A percentile compares a stretch with the other conserved stretches of the same genome.
These are phyloP conservation scores for Talaromyces wortmannii DNA, from an alignment of 495 filamentous ascomycete species.

Conservation along the genomic window DNA sequence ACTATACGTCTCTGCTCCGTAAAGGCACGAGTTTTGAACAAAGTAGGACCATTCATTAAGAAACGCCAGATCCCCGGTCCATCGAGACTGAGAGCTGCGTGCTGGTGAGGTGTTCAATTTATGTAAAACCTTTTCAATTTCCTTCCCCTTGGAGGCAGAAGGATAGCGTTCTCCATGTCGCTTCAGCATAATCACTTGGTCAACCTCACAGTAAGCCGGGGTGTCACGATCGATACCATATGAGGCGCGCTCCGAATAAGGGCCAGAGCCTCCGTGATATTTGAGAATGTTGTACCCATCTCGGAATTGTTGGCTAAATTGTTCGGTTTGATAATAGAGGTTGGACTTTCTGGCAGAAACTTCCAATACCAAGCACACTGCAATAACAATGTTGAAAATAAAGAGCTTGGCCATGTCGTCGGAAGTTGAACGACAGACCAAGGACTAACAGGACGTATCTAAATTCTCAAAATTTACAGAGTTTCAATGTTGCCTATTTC, in stretches of 20 bases:
- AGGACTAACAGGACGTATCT: too few species aligned
- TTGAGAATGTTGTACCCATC: constrained; percentile 13
- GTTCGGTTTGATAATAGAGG: too few species aligned
- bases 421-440: too few species aligned
- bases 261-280: constrained; percentile 10
- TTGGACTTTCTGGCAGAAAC: too few species aligned
- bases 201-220: constrained; percentile 12
- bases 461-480: too few species aligned
- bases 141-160: constrained; percentile 10
- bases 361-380: too few species aligned
- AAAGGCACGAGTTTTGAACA: constrained; percentile 22
- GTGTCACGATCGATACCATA: constrained; percentile 16
- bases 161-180: constrained; percentile 49
- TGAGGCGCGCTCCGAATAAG: constrained; percentile 12
- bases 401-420: too few species aligned
- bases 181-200: constrained; percentile 22
- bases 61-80: constrained; percentile 38
- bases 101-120: constrained; percentile 12
- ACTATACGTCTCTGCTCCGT: constrained; percentile 24
- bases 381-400: too few species aligned
- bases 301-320: constrained; percentile 6
- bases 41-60: constrained; percentile 45
- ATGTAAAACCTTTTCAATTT: constrained; percentile 9
- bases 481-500: too few species aligned
- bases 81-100: constrained; percentile 1